These are phyloP conservation scores for Diaporthe velutina DNA, from an alignment of 2,329 filamentous ascomycete genomes.

Conservation along the genomic window DNA sequence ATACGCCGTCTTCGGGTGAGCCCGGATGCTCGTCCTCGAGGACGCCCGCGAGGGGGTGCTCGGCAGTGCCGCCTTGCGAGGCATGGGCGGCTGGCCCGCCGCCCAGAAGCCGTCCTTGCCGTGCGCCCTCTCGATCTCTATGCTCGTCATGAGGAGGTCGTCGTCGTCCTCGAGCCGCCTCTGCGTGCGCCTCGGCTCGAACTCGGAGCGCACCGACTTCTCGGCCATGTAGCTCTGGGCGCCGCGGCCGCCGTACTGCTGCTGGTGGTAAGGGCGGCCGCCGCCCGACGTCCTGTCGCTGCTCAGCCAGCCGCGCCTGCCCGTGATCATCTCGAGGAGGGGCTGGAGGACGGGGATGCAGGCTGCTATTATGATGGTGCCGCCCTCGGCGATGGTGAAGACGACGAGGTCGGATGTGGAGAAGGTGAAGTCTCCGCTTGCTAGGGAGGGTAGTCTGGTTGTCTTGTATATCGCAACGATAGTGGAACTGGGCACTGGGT, in stretches of 20 bases:
- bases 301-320: constrained; percentile 34
- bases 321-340: constrained; percentile 46
- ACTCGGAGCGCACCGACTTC: constrained; percentile 19
- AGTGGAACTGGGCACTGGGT: constrained; percentile 41
- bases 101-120: not conserved
- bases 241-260: not conserved
- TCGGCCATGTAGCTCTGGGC: constrained; percentile 11
- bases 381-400: constrained; percentile 57
- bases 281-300: constrained; percentile 30
- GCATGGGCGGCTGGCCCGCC: not conserved
- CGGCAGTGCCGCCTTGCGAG: not conserved
- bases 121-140: constrained; percentile 3
- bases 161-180: not conserved
- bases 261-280: constrained; percentile 25
- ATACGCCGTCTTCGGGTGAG: not conserved
- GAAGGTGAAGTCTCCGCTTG: constrained; percentile 47
- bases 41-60: constrained; percentile 21
- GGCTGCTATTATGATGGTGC: constrained; percentile 52
- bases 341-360: constrained; percentile 52
- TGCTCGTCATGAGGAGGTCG: constrained; percentile 19
- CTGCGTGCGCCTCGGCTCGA: not conserved
- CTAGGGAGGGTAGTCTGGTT: constrained; percentile 45
- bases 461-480: constrained; percentile 49
- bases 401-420: constrained; percentile 54
- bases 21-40: constrained; percentile 19